A percentile compares a stretch with the other conserved stretches of the same genome.
Evolutionary conservation across 2,329 filamentous ascomycete genomes (phyloP).

Genomic region (Orbilia ellipsospora): DNA sequence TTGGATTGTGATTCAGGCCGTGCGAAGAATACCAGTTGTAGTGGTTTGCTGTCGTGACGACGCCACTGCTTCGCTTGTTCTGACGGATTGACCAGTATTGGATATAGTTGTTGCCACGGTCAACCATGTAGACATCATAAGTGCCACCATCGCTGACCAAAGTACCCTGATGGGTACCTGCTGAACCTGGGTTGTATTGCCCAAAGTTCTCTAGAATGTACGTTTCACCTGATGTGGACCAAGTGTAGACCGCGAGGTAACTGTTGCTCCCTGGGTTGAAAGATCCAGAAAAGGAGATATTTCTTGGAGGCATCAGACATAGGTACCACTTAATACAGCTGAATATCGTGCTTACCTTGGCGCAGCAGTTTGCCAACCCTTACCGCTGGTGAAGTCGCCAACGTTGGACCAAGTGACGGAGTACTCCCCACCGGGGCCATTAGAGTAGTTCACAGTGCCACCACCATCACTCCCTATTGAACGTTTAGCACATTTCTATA

Average conservation of each 20-base stretch:
- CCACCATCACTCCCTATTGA: conserved; percentile 67
- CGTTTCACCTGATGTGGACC: conserved; percentile 69
- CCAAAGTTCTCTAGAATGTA: conserved; percentile 69
- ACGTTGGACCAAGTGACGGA: conserved; percentile 64
- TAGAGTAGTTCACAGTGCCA: conserved; percentile 65
- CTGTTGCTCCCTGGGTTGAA: conserved; percentile 66
- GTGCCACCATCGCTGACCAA: conserved; percentile 67
- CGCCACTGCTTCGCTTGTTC: conserved; percentile 56
- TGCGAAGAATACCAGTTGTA: conserved; percentile 60
- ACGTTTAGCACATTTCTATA: background rate
- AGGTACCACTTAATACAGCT: background rate
- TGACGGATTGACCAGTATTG: conserved; percentile 66
- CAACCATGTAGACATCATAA: conserved; percentile 68
- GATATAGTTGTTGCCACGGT: conserved; percentile 68
- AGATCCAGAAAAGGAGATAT: conserved; percentile 66
- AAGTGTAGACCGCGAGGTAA: conserved; percentile 71
- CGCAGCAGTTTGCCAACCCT: conserved; percentile 70
- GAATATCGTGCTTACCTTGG: conserved; percentile 62
- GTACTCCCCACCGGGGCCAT: conserved; percentile 65
- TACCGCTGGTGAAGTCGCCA: conserved; percentile 70
- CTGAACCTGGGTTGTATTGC: conserved; percentile 65
- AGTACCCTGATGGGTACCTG: conserved; percentile 66
- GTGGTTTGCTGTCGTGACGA: conserved; percentile 60
- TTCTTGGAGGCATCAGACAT: conserved; percentile 61
- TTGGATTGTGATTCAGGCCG: conserved; percentile 57